Evolutionary conservation across 257 asterid species (phyloP), one percentile per base, ranked within the genome.

Genomic region (Fraxinus americana): DNA sequence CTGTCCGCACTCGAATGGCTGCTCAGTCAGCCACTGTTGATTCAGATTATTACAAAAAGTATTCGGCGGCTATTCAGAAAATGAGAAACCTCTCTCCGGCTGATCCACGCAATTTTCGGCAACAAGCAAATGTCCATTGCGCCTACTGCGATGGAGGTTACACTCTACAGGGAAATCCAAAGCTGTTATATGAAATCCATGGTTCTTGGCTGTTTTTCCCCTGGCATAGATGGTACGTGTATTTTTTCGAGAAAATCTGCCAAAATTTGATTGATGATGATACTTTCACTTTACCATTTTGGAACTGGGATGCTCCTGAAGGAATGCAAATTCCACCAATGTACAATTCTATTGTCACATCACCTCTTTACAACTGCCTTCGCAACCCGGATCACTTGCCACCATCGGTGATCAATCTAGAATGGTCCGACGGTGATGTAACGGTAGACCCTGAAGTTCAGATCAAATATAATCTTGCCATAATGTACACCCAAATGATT

Each of bases 61-160:
- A 72, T 70, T 27, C 16, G 32, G 32, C 45, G 8, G 84, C 84
- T 10, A 54, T 67, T 27, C 65, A 74, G 19, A 65, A 9, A 61
- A 77, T 81, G 85, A 81, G 13, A 34, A 59, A 73, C 2, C 81
- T 77, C 10, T 70, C 73, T 0, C 7, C 39, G 2, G 69, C 43
- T 11, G 78, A 77, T 13, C 85, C 85, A 4, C 74, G 70, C 11
- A 61, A 41, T 1, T 81, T 81, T 50, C 50, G 32, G 57, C 85
- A 77, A 72, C 85, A 78, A 23, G 82, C 82, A 2, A 65, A 78
- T 8, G 27, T 72, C 27, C 82, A 78, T 34, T 78, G 82, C 70
- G 85, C 85, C 34, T 81, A 81, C 29, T 81, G 85, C 34, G 48
- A 81, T 23, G 82, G 79, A 52, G 85, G 67, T 12, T 81, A 81